A percentile compares a stretch with the other conserved stretches of the same genome.
phyloP scores from a whole-genome alignment of 805 yeast species.

The Saccharomycopsis javanensis region DNA sequence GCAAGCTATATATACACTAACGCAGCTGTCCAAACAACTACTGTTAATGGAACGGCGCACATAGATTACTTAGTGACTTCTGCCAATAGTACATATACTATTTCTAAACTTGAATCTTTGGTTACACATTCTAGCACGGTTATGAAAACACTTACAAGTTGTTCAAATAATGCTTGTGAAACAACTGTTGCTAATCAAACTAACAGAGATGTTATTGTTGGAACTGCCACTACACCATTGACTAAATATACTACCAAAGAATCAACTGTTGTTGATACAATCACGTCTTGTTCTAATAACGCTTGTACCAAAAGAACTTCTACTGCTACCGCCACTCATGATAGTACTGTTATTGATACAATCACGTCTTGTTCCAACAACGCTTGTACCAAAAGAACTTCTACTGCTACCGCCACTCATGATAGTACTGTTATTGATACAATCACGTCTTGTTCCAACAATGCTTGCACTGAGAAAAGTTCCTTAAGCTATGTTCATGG shows the following conservation, averaged over 20 bases:
- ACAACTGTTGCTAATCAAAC: conserved; percentile 18
- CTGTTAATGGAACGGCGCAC: background rate
- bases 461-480: conserved; percentile 9
- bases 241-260: background rate
- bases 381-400: background rate
- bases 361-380: background rate
- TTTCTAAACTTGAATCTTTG: background rate
- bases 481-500: conserved; percentile 10
- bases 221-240: conserved; percentile 16
- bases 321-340: conserved; percentile 1
- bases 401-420: conserved; percentile 2
- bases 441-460: conserved; percentile 22
- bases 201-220: conserved; percentile 19
- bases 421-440: conserved; percentile 25
- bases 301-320: background rate
- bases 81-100: background rate
- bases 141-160: conserved; percentile 24
- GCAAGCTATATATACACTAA: background rate
- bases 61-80: background rate
- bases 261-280: background rate
- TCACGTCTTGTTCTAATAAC: background rate
- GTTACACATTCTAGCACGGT: conserved; percentile 21
- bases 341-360: background rate
- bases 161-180: conserved; percentile 21
- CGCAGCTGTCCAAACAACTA: background rate